These are phyloP conservation scores for Fusarium sp. DNA, from an alignment of 2,329 filamentous ascomycete genomes.

Conservation along the genomic window DNA sequence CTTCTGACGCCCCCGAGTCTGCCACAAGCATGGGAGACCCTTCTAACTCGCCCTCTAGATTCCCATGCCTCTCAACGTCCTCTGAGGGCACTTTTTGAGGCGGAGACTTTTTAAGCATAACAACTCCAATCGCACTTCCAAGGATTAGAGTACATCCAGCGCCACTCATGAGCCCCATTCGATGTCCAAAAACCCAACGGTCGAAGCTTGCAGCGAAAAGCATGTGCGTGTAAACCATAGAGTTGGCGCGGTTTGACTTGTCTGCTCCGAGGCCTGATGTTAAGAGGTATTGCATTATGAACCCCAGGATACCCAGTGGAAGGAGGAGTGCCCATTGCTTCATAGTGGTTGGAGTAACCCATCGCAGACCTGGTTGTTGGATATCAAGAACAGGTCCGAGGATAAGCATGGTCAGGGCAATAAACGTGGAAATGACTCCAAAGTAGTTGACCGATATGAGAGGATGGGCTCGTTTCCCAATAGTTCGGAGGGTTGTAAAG, in stretches of 20 bases:
- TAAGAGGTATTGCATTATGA: slow-evolving; percentile 87
- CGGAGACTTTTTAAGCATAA: slow-evolving; percentile 56
- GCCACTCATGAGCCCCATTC: slow-evolving; percentile 62
- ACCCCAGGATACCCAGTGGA: slow-evolving; percentile 78
- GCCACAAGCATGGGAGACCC: slow-evolving; percentile 55
- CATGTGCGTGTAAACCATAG: slow-evolving; percentile 70
- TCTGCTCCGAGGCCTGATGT: slow-evolving; percentile 80
- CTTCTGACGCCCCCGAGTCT: slow-evolving; percentile 44
- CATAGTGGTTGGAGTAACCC: slow-evolving; percentile 54
- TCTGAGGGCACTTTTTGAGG: slow-evolving; percentile 42
- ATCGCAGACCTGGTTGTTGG: slow-evolving; percentile 58
- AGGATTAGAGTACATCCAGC: slow-evolving; percentile 64
- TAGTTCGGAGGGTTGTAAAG: slow-evolving; percentile 80
- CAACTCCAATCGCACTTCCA: slow-evolving; percentile 63
- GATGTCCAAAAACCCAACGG: slow-evolving; percentile 62
- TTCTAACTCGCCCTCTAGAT: slow-evolving; percentile 50
- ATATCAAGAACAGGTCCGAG: slow-evolving; percentile 59
- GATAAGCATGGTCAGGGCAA: slow-evolving; percentile 71
- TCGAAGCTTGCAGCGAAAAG: slow-evolving; percentile 66
- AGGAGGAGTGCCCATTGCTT: slow-evolving; percentile 75
- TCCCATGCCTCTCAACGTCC: slow-evolving; percentile 52
- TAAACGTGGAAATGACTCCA: slow-evolving; percentile 73
- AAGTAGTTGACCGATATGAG: slow-evolving; percentile 92
- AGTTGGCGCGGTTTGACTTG: slow-evolving; percentile 68
- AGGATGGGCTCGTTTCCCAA: slow-evolving; percentile 82